Evolutionary conservation across 2,329 filamentous ascomycete species (phyloP), one percentile per base, ranked within the genome.

Genomic region (Stagonosporopsis tanaceti): DNA sequence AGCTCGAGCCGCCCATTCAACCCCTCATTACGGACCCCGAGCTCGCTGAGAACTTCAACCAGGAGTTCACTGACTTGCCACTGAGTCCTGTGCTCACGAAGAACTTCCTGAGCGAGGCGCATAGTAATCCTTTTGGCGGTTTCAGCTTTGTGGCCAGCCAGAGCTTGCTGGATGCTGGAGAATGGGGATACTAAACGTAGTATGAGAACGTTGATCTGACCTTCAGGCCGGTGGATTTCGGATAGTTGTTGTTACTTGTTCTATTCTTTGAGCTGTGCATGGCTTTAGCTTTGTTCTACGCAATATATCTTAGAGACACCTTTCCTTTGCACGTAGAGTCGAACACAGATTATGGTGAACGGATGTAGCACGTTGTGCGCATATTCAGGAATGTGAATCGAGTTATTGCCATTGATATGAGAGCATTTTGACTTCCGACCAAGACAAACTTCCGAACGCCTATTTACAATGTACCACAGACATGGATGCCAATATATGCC

Each of bases 11-110:
- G 1, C 95, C 95, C 0, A 98, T 99, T 68, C 87, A 90, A 73
- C 95, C 95, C 15, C 84, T 98, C 69, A 94, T 99, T 71, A 98
- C 95, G 0, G 93, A 99, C 70, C 95, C 95, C 0, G 93, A 96
- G 75, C 83, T 97, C 42, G 95, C 95, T 0, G 96, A 99, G 84
- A 99, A 99, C 79, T 99, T 99, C 78, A 86, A 91, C 0, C 82
- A 83, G n/a, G 93, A 97, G 73, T 99, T 99, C 75, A 99, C 94
- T 0, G 88, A 90, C 53, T 78, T 97, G 61, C 86, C 91, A 3
- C 82, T 98, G 14, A 96, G 91, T 73, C 92, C 93, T 6, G 82
- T 90, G 1, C 73, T 75, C 46, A 70, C 64, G 22, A 70, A 64
- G 63, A 71, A 67, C 35, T 62, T 62, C 20, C 57, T 68, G 41